Base-by-base conservation (phyloP, 1,139 yeast genomes). In the Kodamaea derodonti region DNA sequence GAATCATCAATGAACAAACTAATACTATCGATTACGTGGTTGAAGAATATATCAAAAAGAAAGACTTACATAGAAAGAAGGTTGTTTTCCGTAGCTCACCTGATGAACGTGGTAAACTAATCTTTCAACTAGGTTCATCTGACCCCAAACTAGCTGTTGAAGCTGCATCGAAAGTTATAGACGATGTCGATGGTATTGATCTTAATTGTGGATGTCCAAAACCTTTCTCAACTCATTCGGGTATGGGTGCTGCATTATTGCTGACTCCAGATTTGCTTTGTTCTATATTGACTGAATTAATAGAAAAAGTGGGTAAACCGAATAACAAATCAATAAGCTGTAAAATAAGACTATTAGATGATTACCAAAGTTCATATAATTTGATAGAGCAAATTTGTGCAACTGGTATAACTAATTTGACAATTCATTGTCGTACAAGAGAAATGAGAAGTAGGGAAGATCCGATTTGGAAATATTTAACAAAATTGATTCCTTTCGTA, bases 141-240 rank as follows among this genome's bases (percentile, higher is more conserved):
- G 73, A 78, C 43, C 82, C 97, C 0, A 82, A 78, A 1, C 60
- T 88, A 14, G 98, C 98, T 0, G 95, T 87, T 0, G 66, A 80
- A 42, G 98, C 97, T 0, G 97, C 95, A 0, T 63, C 71, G 37
- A 69, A 80, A 31, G 85, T 92, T 2, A 87, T 90, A 12, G 52
- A 69, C 2, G 98, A 92, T 56, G 97, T 92, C 1, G 88, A 80
- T 42, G 97, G 95, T 7, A 84, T 92, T 11, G 98, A 92, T 55
- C 75, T 92, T 41, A 92, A 92, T 56, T 87, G 96, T 27, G 98
- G 98, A 4, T 92, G 98, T 60, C 98, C 98, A 2, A 88, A 87
- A 53, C 90, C 83, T 41, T 86, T 85, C 49, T 80, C 88, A 1
- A 72, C 87, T 3, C 97, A 88, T 56, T 73, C 94, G 0, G 98